Conservation (phyloP, 345 rosid species). For the Citrus inodora region DNA sequence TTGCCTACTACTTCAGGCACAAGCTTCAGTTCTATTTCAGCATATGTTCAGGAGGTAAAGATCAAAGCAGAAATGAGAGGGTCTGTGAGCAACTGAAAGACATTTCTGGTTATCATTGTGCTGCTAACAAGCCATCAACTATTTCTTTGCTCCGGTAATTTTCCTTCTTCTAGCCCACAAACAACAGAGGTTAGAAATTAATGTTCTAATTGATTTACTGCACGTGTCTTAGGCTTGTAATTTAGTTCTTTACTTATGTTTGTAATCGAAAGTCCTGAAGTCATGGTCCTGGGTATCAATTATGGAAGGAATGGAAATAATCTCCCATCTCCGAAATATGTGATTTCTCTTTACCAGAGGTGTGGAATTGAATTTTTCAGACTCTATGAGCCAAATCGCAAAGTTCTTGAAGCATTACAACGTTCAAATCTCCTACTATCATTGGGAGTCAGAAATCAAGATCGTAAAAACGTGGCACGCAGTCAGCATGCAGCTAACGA, state of each 20-base stretch:
- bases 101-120: not conserved
- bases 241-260: constrained; percentile 5
- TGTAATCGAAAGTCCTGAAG: not conserved
- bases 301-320: too few relatives aligned
- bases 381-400: too few relatives aligned
- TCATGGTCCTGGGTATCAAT: not conserved
- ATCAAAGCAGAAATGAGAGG: not conserved
- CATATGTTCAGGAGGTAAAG: too few relatives aligned
- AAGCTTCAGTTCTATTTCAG: not conserved
- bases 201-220: not conserved
- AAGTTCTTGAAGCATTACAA: too few relatives aligned
- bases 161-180: not conserved
- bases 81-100: not conserved
- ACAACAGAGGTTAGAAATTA: not conserved
- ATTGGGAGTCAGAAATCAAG: too few relatives aligned
- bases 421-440: too few relatives aligned
- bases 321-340: too few relatives aligned
- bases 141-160: not conserved
- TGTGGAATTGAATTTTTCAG: too few relatives aligned
- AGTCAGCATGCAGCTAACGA: too few relatives aligned
- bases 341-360: too few relatives aligned
- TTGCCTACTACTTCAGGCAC: not conserved
- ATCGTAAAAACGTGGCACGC: too few relatives aligned
- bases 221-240: not conserved
- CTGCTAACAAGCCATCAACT: not conserved